Evolutionary conservation across 2,329 filamentous ascomycete species (phyloP), one percentile per base, ranked within the genome.

Genomic region (Penicillium paneum): DNA sequence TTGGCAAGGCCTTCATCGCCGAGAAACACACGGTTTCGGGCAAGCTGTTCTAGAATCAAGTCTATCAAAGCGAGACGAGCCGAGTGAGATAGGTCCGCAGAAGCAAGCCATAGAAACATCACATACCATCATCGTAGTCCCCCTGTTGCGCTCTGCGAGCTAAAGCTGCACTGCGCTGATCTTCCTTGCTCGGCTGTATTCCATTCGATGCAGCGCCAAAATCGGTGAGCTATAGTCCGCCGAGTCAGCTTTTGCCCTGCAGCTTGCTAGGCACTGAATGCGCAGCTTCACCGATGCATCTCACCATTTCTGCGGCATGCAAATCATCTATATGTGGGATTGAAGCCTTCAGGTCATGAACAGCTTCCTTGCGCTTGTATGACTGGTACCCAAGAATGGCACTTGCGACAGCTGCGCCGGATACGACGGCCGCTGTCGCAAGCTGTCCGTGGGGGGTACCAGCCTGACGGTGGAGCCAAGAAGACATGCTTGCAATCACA

Each of bases 11-110:
- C 94, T 8, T 86, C 86, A 29, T 93, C 86, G 13, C 83, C 90
- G 11, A 99, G 83, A 69, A 99, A 99, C 29, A 94, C 91, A 50
- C 90, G 84, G 71, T 97, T 97, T 46, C 94, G 87, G 2, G 93
- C 92, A 12, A 99, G 83, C 73, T 99, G 94, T 76, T 99, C 94
- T 43, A 96, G 82, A 54, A 97, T 93, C 40, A 99, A 82, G 65
- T 94, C 92, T 85, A 15, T 31, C 60, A n/a, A 52, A 38, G 21
- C 3, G 24, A 24, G 36, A 38, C 12, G 7, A 24, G 8, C 6
- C 21, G 19, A 12, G 34, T 60, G 29, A 52, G 56, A 55, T 36
- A 58, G 47, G 34, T 31, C 56, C 34, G 1, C 3, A 26, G 8
- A 42, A 34, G n/a, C 8, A 28, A 17, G 11, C 12, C 24, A 19